Evolutionary conservation across 768 basidiomycete genomes (phyloP), one percentile per base, ranked within the genome.

Genomic region (Boletus sensibilis): DNA sequence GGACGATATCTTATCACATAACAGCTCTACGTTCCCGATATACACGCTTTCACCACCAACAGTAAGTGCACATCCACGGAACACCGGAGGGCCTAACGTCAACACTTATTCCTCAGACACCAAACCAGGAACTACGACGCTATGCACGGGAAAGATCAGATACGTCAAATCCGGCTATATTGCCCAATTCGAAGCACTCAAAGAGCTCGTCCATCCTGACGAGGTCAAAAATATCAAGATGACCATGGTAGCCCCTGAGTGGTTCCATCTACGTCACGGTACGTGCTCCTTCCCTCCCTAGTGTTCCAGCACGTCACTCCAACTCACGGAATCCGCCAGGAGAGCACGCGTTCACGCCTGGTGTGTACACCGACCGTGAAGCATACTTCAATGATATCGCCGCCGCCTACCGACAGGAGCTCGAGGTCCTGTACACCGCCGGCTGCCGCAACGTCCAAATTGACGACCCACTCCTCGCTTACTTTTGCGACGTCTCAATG

Each of bases 261-360:
- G 86, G 85, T 85, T 82, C 68, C 85, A 87, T 66, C 80, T 87
- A 29, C 80, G 83, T 25, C 85, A 86, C 65, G 87, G 87, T 48
- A 77, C 76, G 61, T 7, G 8, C 5, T 5, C 16, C 27, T 39
- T 12, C 4, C 21, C n/a, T 41, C 8, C 4, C 13, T 4, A 5
- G 13, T 16, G 21, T 31, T 18, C 14, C 5, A 3, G 4, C 7
- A 7, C 9, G 2, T 31, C 43, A 11, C 1, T 4, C 9, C 4
- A 16, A 46, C 43, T 61, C 37, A 58, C 27, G 1, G 5, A 14
- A 13, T 10, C 8, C 6, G 27, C 11, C 20, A 69, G 68, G 68
- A 10, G 53, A 70, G 21, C 52, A 70, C 33, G 64, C 68, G 4
- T 69, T 55, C 53, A n/a, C 18, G 14, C 53, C 55, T 14, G 64